Conservation (phyloP, 257 asterid genomes). For the Datura wrightii region DNA sequence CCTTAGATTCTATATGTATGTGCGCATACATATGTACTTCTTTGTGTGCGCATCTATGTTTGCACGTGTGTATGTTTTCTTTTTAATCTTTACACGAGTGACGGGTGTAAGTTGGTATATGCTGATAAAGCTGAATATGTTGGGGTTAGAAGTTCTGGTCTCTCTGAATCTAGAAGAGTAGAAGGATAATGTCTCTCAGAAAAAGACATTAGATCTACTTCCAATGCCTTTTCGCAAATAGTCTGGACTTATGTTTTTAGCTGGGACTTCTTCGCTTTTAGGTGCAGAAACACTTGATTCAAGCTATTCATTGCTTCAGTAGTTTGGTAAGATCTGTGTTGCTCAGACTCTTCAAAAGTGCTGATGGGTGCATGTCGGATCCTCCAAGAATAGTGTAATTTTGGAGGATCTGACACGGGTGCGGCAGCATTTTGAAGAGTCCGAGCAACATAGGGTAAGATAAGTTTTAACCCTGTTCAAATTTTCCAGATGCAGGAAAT, state of each 20-base stretch:
- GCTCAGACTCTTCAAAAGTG: too few relatives aligned
- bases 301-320: background rate
- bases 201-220: conserved; percentile 1
- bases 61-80: background rate
- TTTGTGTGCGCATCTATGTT: background rate
- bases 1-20: background rate
- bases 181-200: background rate
- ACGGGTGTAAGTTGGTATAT: background rate
- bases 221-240: conserved; percentile 8
- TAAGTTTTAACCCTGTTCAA: conserved; percentile 3
- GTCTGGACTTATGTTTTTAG: background rate
- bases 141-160: background rate
- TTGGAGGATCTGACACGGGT: too few relatives aligned
- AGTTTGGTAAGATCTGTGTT: background rate
- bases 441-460: background rate
- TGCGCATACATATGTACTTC: background rate
- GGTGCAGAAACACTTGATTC: background rate
- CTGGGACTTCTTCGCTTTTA: background rate
- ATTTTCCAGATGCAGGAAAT: conserved; percentile 75
- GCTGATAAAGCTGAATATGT: background rate
- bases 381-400: too few relatives aligned
- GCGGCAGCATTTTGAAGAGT: too few relatives aligned
- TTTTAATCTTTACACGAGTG: background rate
- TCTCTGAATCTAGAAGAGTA: background rate
- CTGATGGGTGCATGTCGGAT: too few relatives aligned